Conservation (phyloP, 306 rosid genomes). For the Malus sylvestris region DNA sequence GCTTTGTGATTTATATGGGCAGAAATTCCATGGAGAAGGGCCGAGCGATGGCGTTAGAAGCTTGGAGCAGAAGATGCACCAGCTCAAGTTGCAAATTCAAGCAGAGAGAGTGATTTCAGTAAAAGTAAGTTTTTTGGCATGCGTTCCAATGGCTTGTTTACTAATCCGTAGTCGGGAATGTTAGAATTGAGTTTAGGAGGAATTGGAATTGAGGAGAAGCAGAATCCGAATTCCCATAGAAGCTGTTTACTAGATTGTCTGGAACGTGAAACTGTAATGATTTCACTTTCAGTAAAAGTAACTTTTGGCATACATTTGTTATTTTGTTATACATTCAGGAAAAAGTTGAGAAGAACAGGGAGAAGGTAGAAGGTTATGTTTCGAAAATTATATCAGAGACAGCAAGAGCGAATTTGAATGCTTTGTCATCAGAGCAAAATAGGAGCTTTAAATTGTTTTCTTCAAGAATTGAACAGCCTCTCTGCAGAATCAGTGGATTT, state of each 20-base stretch:
- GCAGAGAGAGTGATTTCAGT: conserved; percentile 51
- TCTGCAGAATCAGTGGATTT: conserved; percentile 50
- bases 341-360: conserved; percentile 56
- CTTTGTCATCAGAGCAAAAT: conserved; percentile 24
- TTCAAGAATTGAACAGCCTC: conserved; percentile 57
- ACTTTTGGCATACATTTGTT: conserved; percentile 7
- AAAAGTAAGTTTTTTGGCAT: conserved; percentile 33
- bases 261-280: not conserved
- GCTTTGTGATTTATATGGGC: conserved; percentile 9
- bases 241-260: not conserved
- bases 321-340: conserved; percentile 29
- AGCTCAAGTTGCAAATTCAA: conserved; percentile 69
- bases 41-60: conserved; percentile 30
- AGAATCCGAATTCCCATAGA: not conserved
- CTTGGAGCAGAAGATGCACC: conserved; percentile 59
- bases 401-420: conserved; percentile 21
- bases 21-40: conserved; percentile 39
- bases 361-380: conserved; percentile 45
- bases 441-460: conserved; percentile 41
- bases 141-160: not conserved
- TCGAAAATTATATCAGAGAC: conserved; percentile 28
- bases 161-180: not conserved
- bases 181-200: not conserved
- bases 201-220: not conserved
- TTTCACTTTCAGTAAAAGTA: conserved; percentile 35